Evolutionary conservation across 176 grass and related monocot genomes (phyloP), one percentile per base, ranked within the genome.

Genomic region (Triticum turgidum): DNA sequence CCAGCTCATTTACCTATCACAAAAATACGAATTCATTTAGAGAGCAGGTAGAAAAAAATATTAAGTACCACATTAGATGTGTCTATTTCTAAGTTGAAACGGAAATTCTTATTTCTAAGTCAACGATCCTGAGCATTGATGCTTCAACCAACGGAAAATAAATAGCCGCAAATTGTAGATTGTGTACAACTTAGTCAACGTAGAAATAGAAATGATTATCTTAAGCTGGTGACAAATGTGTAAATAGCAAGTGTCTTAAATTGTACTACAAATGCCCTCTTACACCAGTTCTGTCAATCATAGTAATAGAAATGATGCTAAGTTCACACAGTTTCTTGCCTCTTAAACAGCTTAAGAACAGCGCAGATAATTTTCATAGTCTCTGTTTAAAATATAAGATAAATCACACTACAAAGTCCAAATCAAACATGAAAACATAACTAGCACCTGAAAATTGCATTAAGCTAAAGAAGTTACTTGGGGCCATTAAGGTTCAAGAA

Each of bases 1-100:
- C 97, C 58, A 94, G 72, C 7, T 10, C 79, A 83, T 88, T 88
- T 62, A 81, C 87, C 97, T 99, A 87, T 32, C 76, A 89, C 66
- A n/a, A 87, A 69, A 71, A 65, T n/a, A 83, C 61, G 20, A 76
- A 81, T 61, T 45, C 51, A 65, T 52, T 91, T 65, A 88, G 78
- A 51, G 34, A 75, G 47, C 8, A 69, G 22, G 38, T 7, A 86
- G 24, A 20, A 42, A 42, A 79, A 69, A 61, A 32, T 5, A 61
- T 41, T 4, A 86, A 79, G 30, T 58, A 24, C 22, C 37, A 77
- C 17, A 61, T 82, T 54, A 58, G 17, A 7, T 7, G 6, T 58
- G 17, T 21, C 52, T 56, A 21, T 20, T 20, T 58, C 54, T 58
- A 58, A 58, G 18, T 58, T 58, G 54, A 52, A 52, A 6, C 1